A percentile compares a stretch with the other conserved stretches of the same genome.
phyloP scores from a whole-genome alignment of 139 green algal genomes.

The Chlorella sp. region DNA sequence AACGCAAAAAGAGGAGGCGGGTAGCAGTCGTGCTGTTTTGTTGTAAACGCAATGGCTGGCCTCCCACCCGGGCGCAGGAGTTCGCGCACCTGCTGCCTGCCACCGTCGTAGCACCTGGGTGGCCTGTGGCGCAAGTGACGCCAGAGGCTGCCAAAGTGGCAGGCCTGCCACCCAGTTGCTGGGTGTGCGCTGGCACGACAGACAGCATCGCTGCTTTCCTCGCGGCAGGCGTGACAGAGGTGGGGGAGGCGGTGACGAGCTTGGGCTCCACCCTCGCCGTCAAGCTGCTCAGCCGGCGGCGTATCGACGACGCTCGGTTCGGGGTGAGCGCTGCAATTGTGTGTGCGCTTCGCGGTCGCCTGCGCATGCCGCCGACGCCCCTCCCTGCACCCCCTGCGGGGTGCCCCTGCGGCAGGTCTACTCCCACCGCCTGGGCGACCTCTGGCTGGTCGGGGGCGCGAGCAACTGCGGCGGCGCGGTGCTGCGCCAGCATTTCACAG shows the following conservation, averaged over 20 bases:
- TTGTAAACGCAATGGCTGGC: background rate
- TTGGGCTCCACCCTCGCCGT: conserved; percentile 91
- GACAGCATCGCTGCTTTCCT: conserved; percentile 95
- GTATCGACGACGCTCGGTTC: conserved; percentile 84
- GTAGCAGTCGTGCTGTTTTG: no score
- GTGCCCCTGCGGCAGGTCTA: no score
- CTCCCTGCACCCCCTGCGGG: no score
- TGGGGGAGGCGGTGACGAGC: conserved; percentile 81
- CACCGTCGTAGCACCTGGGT: conserved; percentile 69
- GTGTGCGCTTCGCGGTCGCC: no score
- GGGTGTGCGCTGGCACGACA: conserved; percentile 59
- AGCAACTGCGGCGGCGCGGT: conserved; percentile 89
- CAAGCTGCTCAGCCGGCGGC: conserved; percentile 84
- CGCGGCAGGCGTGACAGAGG: conserved; percentile 65
- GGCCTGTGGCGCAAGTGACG: conserved; percentile 56
- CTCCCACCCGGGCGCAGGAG: conserved; percentile 3
- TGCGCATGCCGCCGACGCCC: no score
- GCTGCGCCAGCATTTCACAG: conserved; percentile 78
- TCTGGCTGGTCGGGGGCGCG: conserved; percentile 93
- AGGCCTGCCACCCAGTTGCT: conserved; percentile 52
- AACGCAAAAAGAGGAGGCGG: no score
- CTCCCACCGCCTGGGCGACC: conserved; percentile 84
- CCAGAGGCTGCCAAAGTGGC: conserved; percentile 26
- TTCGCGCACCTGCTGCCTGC: conserved; percentile 68
- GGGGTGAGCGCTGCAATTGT: no score